phyloP scores from a whole-genome alignment of 495 filamentous ascomycete genomes.

The Aspergillus panamensis region DNA sequence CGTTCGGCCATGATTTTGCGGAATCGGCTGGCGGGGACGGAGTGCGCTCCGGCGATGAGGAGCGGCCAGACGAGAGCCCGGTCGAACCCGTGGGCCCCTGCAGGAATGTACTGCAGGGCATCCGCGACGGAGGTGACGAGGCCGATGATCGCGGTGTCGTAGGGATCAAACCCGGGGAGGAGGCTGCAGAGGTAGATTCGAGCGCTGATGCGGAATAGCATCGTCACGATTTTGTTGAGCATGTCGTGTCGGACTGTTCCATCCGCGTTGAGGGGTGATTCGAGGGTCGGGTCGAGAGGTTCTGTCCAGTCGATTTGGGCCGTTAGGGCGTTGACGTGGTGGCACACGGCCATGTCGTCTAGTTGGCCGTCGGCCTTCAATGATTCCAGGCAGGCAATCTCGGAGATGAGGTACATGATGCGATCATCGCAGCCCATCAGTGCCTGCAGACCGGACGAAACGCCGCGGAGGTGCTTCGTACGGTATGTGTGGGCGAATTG shows the following conservation, averaged over 20 bases:
- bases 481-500: conserved; percentile 87
- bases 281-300: conserved; percentile 46
- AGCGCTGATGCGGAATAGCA: conserved; percentile 82
- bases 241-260: not conserved
- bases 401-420: conserved; percentile 96
- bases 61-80: conserved; percentile 89
- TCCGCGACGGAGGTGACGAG: conserved; percentile 67
- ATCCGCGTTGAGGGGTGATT: conserved; percentile 14
- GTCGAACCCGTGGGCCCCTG: conserved; percentile 80
- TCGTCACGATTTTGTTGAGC: conserved; percentile 59
- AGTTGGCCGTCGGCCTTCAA: conserved; percentile 72
- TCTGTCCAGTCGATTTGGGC: conserved; percentile 77
- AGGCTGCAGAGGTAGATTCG: conserved; percentile 91
- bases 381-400: conserved; percentile 91
- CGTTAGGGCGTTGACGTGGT: conserved; percentile 73
- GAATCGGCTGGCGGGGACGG: conserved; percentile 64
- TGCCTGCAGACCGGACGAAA: conserved; percentile 74
- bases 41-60: conserved; percentile 74
- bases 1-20: conserved; percentile 71
- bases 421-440: conserved; percentile 97
- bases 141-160: conserved; percentile 59
- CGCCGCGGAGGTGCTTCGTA: conserved; percentile 70
- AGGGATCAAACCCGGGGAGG: conserved; percentile 74
- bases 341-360: conserved; percentile 72
- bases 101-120: conserved; percentile 71